Evolutionary conservation across 768 basidiomycete species (phyloP), one percentile per base, ranked within the genome.

Genomic region (Baorangia bicolor): DNA sequence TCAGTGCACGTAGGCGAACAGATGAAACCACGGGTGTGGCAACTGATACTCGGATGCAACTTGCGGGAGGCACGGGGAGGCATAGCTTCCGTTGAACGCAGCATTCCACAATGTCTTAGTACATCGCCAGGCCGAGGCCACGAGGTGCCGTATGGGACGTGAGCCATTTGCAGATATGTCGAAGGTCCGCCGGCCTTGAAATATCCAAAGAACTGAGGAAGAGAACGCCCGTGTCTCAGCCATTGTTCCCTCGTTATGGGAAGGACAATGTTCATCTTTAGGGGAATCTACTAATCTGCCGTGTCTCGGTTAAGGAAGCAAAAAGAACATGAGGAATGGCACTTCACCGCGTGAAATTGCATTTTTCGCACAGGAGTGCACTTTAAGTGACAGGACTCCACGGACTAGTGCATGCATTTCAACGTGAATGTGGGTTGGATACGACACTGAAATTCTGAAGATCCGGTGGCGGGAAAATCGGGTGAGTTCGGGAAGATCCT

Each of bases 241-340:
- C 64, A 60, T 70, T 70, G 71, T 73, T 61, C 59, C 57, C 71
- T 64, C 21, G 18, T 65, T 71, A 67, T 63, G 65, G 71, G 31
- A 73, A 64, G 59, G 51, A 61, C 67, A 67, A 68, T 61, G 69
- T 65, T 55, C 64, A 40, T 51, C 41, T 56, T 59, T 56, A 55
- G 60, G 48, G 43, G 56, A 28, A 64, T 53, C 28, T 37, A 55
- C 47, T 58, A 45, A 63, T 62, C 58, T 64, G 60, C 54, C 49
- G 28, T 54, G 54, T 56, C 53, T 64, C 55, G 57, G 60, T 66
- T 59, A 61, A 64, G 61, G 58, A 58, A 61, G 52, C 25, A 45
- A 49, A 31, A 47, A 38, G 56, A 42, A 45, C 58, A 25, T 51
- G 48, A 43, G 37, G 25, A 53, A 31, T 51, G 49, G n/a, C 53